phyloP scores from a whole-genome alignment of 2,329 filamentous ascomycete genomes.

The Cercospora sp. region DNA sequence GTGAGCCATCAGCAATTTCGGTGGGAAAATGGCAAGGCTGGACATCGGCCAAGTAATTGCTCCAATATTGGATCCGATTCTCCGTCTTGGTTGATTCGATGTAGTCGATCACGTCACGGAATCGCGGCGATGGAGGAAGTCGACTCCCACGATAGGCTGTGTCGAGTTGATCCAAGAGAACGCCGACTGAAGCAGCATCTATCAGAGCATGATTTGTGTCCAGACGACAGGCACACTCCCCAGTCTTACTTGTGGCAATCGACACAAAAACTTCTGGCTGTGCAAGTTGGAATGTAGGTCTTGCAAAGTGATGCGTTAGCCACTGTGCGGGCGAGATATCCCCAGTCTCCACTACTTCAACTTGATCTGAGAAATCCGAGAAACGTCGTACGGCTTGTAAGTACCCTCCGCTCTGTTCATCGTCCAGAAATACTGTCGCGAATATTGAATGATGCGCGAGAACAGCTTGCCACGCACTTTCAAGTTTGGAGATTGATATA shows the following conservation, averaged over 20 bases:
- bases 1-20: slow-evolving; percentile 29
- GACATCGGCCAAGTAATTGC: slow-evolving; percentile 34
- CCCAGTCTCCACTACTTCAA: slow-evolving; percentile 10
- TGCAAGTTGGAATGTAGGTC: slow-evolving; percentile 25
- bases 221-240: background rate
- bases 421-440: slow-evolving; percentile 18
- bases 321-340: slow-evolving; percentile 42
- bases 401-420: slow-evolving; percentile 36
- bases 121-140: background rate
- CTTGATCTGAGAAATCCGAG: background rate
- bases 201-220: slow-evolving; percentile 8
- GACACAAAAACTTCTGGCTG: background rate
- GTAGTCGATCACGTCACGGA: background rate
- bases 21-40: slow-evolving; percentile 40
- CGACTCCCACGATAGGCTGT: background rate
- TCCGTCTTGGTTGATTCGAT: background rate
- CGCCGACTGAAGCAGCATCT: slow-evolving; percentile 1
- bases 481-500: background rate
- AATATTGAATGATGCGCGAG: slow-evolving; percentile 7
- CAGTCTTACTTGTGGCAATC: background rate
- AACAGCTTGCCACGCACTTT: background rate
- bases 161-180: slow-evolving; percentile 2
- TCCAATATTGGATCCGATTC: slow-evolving; percentile 38
- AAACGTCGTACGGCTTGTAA: slow-evolving; percentile 33
- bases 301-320: slow-evolving; percentile 30